Percentiles rank a stretch among this genome's conserved stretches.
Evolutionary conservation across 2,329 filamentous ascomycete species (phyloP).

Genomic region (Polytolypa hystricis): DNA sequence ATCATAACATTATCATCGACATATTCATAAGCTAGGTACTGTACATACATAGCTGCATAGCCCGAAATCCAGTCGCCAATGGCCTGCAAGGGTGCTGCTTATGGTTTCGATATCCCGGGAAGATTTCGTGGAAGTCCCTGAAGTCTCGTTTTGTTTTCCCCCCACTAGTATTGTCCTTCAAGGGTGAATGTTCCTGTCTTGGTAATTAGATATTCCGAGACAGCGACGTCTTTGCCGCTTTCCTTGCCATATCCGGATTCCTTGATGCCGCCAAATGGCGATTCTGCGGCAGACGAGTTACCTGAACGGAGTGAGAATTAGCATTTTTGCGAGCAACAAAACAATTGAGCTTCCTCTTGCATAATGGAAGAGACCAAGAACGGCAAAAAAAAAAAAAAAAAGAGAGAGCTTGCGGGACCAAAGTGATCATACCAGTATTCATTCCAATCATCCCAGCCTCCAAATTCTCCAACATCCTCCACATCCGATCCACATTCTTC

Average conservation of each 20-base stretch:
- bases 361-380: background rate
- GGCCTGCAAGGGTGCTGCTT: no score
- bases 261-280: constrained; percentile 58
- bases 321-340: no score
- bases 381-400: constrained; percentile 1
- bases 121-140: no score
- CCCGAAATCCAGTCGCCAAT: no score
- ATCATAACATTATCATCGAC: no score
- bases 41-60: no score
- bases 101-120: no score
- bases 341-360: background rate
- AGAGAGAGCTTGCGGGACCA: no score
- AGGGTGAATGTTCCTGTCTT: constrained; percentile 56
- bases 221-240: constrained; percentile 54
- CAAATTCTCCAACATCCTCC: constrained; percentile 55
- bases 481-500: constrained; percentile 54
- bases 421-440: constrained; percentile 43
- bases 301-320: constrained; percentile 23
- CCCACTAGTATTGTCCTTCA: constrained; percentile 41
- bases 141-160: constrained; percentile 41
- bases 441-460: constrained; percentile 61
- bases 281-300: constrained; percentile 54
- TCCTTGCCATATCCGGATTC: constrained; percentile 59
- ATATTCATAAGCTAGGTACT: no score
- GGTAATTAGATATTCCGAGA: constrained; percentile 51